These are phyloP conservation scores for Candida glucosophila DNA, from an alignment of 1,139 yeast species.

Conservation along the genomic window DNA sequence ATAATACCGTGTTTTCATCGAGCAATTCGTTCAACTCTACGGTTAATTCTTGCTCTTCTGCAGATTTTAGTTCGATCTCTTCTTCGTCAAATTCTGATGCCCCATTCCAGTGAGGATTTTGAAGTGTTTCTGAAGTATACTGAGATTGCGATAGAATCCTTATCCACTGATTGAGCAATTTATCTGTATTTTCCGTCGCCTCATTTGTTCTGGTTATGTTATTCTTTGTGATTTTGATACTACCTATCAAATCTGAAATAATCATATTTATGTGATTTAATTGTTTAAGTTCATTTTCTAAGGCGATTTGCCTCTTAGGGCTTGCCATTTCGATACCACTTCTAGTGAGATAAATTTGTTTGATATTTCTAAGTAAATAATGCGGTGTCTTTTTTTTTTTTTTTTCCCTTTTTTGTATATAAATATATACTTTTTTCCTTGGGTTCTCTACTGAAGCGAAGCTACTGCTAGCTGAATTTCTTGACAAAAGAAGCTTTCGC, in stretches of 20 bases:
- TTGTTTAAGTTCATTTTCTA: slow-evolving; percentile 31
- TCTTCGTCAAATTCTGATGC: slow-evolving; percentile 13
- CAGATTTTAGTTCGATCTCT: slow-evolving; percentile 11
- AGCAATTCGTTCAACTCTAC: slow-evolving; percentile 18
- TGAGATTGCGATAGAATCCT: slow-evolving; percentile 38
- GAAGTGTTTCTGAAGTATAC: slow-evolving; percentile 29
- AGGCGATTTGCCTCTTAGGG: slow-evolving; percentile 20
- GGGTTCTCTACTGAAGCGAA: no score
- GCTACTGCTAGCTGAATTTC: no score
- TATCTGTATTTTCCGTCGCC: slow-evolving; percentile 27
- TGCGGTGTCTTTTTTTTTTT: neutral
- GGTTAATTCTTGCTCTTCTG: slow-evolving; percentile 16
- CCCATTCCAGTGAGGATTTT: slow-evolving; percentile 25
- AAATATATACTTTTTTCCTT: slow-evolving; percentile 1
- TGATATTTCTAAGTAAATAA: slow-evolving; percentile 4
- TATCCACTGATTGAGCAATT: slow-evolving; percentile 37
- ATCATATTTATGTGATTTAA: slow-evolving; percentile 23
- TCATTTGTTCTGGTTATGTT: slow-evolving; percentile 23
- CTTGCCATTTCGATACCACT: slow-evolving; percentile 3
- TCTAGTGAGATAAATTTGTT: slow-evolving; percentile 25
- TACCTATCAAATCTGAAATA: slow-evolving; percentile 18
- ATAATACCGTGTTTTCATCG: slow-evolving; percentile 21
- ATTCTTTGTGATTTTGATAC: slow-evolving; percentile 19
- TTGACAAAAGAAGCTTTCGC: no score
- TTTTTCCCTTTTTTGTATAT: neutral